Evolutionary conservation across 768 basidiomycete genomes (phyloP).

Genomic region (Piloderma croceum): DNA sequence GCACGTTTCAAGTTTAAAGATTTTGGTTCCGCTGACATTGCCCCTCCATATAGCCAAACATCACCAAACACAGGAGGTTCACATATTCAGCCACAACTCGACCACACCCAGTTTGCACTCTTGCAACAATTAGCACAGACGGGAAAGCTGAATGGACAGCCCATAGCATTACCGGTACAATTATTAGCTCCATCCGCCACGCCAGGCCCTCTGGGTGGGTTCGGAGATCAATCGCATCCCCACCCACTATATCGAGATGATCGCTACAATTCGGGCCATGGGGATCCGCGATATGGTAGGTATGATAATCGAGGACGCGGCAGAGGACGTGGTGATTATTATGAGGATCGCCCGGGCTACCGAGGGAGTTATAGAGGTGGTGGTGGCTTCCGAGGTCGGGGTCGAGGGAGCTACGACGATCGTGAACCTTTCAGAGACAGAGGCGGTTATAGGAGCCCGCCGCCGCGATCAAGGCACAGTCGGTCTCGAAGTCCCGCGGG

Average conservation of each 20-base stretch:
- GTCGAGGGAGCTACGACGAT: conserved; percentile 52
- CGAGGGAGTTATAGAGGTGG: conserved; percentile 54
- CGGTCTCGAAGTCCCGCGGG: conserved; percentile 71
- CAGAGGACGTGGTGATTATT: conserved; percentile 40
- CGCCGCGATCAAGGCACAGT: conserved; percentile 47
- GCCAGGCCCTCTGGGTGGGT: conserved; percentile 23
- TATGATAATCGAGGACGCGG: conserved; percentile 44
- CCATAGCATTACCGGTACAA: no score
- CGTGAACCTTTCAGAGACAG: conserved; percentile 51
- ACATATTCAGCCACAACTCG: conserved; percentile 33
- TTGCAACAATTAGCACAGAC: conserved; percentile 73
- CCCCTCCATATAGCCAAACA: conserved; percentile 43
- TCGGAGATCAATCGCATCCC: conserved; percentile 28
- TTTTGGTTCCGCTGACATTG: conserved; percentile 2
- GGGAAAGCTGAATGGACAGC: no score
- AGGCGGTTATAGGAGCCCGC: conserved; percentile 34
- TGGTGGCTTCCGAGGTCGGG: conserved; percentile 55
- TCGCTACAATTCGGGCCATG: conserved; percentile 28
- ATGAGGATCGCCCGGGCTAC: conserved; percentile 44
- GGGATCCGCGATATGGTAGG: conserved; percentile 41
- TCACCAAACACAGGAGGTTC: conserved; percentile 44
- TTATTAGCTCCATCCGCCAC: conserved; percentile 30
- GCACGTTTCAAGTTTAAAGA: conserved; percentile 26
- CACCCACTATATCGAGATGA: conserved; percentile 40
- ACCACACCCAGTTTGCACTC: conserved; percentile 58